Evolutionary conservation across 768 basidiomycete species (phyloP).

Genomic region (Boletus speciosus): DNA sequence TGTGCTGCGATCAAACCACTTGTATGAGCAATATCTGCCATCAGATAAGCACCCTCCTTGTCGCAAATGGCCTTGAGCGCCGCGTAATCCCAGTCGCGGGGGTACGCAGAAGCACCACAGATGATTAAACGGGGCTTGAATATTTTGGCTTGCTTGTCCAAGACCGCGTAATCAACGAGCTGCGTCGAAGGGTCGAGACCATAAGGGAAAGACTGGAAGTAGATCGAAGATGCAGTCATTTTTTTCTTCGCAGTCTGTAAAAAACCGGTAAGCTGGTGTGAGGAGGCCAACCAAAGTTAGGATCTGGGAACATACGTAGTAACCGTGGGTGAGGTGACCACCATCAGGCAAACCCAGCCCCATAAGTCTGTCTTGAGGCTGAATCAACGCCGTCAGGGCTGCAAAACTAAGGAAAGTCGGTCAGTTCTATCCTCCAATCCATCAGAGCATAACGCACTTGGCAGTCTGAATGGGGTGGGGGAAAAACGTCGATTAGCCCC

Average conservation of each 20-base stretch:
- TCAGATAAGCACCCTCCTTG: slow-evolving; percentile 86
- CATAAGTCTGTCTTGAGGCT: slow-evolving; percentile 98
- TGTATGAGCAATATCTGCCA: slow-evolving; percentile 98
- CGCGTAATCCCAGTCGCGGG: slow-evolving; percentile 96
- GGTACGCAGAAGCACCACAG: slow-evolving; percentile 98
- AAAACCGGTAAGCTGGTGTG: slow-evolving; percentile 2
- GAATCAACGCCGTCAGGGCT: slow-evolving; percentile 90
- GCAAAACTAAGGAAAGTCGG: slow-evolving; percentile 66
- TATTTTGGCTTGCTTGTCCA: slow-evolving; percentile 83
- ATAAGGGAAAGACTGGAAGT: slow-evolving; percentile 99
- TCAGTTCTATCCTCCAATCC: slow-evolving; percentile 7
- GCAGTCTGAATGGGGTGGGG: slow-evolving; percentile 56
- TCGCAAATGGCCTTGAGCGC: slow-evolving; percentile 77
- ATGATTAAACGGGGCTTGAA: slow-evolving; percentile 96
- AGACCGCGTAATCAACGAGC: slow-evolving; percentile 81
- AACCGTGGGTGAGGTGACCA: slow-evolving; percentile 95
- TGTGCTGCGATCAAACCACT: slow-evolving; percentile 92
- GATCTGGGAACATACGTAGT: slow-evolving; percentile 62
- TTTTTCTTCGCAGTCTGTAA: slow-evolving; percentile 94
- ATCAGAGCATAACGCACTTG: slow-evolving; percentile 53
- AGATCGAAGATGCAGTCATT: slow-evolving; percentile 99
- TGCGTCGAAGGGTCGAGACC: slow-evolving; percentile 77
- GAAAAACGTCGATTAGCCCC: slow-evolving; percentile 14
- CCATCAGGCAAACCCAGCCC: slow-evolving; percentile 97
- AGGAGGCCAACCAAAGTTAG: not conserved